Conservation (phyloP, 75 land plant species). For the Adiantum capillusveneris region DNA sequence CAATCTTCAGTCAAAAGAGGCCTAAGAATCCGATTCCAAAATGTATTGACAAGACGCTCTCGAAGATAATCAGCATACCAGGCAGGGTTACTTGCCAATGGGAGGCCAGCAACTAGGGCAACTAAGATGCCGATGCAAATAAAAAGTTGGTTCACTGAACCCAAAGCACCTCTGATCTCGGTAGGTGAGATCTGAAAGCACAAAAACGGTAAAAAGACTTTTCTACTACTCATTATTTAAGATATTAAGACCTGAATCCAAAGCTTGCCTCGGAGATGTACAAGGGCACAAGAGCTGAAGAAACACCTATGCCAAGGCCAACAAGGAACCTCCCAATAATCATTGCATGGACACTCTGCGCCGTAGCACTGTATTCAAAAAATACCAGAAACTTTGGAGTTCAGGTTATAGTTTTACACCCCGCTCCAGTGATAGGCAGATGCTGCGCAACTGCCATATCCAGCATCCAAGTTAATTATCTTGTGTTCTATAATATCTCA, state of each 20-base stretch:
- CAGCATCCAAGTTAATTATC: no score
- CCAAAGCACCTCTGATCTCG: constrained; percentile 94
- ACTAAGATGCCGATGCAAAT: constrained; percentile 90
- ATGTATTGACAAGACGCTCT: no score
- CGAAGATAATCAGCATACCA: constrained; percentile 49
- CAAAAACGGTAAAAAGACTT: constrained; percentile 8
- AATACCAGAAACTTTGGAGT: background rate
- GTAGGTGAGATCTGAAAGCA: constrained; percentile 83
- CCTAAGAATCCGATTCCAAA: no score
- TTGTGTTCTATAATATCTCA: no score
- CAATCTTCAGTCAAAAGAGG: no score
- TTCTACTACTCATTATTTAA: background rate
- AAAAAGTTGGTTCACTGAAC: constrained; percentile 88
- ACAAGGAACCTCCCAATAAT: constrained; percentile 79
- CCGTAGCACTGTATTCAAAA: constrained; percentile 63
- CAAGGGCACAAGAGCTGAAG: constrained; percentile 91
- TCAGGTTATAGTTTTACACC: background rate
- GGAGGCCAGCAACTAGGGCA: constrained; percentile 94
- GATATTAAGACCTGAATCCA: background rate
- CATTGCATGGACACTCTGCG: constrained; percentile 69
- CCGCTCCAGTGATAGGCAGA: no score
- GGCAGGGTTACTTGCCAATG: constrained; percentile 80
- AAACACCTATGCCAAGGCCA: constrained; percentile 92
- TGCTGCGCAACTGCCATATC: no score
- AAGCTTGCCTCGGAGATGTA: constrained; percentile 86